Evolutionary conservation across 352 stramenopile genomes (phyloP).

Genomic region (Achlya hypogyna): DNA sequence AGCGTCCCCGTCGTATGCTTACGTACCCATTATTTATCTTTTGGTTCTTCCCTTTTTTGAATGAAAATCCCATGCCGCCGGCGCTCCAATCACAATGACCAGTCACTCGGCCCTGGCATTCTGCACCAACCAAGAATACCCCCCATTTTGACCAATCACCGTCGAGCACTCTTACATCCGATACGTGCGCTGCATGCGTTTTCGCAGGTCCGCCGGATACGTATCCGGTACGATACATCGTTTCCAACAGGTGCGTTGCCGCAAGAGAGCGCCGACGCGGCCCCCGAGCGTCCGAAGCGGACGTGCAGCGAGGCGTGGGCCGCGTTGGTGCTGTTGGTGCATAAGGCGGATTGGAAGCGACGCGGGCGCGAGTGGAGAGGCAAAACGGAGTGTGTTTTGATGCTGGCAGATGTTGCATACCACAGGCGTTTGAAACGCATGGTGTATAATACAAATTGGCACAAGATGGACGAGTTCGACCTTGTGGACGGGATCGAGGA

Average conservation of each 20-base stretch:
- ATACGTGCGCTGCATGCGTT: too few relatives aligned
- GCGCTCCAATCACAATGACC: constrained; percentile 8
- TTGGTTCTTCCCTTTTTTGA: constrained; percentile 22
- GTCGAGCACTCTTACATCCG: neutral
- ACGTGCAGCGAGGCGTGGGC: too few relatives aligned
- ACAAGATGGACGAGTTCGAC: constrained; percentile 8
- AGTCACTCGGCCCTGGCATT: constrained; percentile 11
- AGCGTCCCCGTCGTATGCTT: neutral
- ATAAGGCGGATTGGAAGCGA: too few relatives aligned
- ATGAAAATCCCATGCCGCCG: neutral
- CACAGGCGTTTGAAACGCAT: neutral
- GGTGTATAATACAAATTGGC: neutral
- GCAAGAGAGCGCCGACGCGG: too few relatives aligned
- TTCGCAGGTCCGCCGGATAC: too few relatives aligned
- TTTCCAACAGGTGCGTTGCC: neutral
- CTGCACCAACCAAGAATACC: constrained; percentile 17
- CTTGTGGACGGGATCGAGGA: constrained; percentile 26
- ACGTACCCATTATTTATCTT: constrained; percentile 21
- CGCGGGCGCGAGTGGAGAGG: too few relatives aligned
- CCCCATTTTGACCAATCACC: constrained; percentile 10
- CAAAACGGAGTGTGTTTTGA: too few relatives aligned
- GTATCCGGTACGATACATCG: neutral
- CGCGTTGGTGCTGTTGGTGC: too few relatives aligned
- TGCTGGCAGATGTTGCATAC: neutral
- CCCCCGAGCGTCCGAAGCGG: too few relatives aligned